These are phyloP conservation scores for Pseudoscleropodium purum DNA, from an alignment of 225 moss, liverwort and hornwort genomes.

Conservation along the genomic window DNA sequence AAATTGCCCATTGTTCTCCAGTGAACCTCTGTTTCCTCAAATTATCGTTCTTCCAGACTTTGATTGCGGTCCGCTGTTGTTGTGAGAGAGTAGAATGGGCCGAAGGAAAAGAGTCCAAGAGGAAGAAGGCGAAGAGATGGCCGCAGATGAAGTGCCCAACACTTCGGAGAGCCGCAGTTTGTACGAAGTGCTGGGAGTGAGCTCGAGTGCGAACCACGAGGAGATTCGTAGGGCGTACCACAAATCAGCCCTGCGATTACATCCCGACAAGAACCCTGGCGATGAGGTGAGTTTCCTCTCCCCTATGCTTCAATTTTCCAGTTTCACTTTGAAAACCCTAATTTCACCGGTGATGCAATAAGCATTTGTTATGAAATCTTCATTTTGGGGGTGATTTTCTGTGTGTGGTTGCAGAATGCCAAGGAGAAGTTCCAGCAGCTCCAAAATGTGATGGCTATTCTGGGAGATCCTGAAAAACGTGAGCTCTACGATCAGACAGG, in stretches of 20 bases:
- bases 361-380: background rate
- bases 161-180: constrained; percentile 26
- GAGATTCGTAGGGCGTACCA: constrained; percentile 93
- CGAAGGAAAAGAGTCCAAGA: constrained; percentile 24
- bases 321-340: background rate
- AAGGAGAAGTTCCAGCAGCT: constrained; percentile 97
- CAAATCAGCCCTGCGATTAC: constrained; percentile 78
- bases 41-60: background rate
- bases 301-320: too few relatives aligned
- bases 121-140: constrained; percentile 7
- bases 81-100: background rate
- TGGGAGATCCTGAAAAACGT: constrained; percentile 84
- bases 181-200: constrained; percentile 69
- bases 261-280: constrained; percentile 89
- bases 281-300: constrained; percentile 42
- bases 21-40: background rate
- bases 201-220: constrained; percentile 53
- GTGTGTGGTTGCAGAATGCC: constrained; percentile 42
- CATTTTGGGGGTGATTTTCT: background rate
- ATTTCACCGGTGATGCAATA: background rate
- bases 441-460: constrained; percentile 78
- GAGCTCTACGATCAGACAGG: constrained; percentile 86
- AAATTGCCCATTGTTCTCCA: background rate
- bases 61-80: background rate
- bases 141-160: constrained; percentile 11